These are phyloP conservation scores for Grigorovia transvaalensis DNA, from an alignment of 805 yeast species.

Conservation along the genomic window DNA sequence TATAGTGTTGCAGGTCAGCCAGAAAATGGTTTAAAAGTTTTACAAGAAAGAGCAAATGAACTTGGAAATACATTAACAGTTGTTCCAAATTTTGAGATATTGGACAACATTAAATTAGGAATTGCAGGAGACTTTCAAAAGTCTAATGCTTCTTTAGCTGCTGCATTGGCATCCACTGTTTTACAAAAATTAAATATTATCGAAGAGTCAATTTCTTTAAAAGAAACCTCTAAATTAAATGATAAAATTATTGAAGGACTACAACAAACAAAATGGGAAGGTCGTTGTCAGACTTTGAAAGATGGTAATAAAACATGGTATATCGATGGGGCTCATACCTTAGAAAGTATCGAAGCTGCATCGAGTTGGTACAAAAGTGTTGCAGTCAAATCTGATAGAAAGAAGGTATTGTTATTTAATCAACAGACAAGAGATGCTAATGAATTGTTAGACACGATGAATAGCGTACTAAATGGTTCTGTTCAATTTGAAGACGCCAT, in stretches of 20 bases:
- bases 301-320: conserved; percentile 54
- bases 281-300: conserved; percentile 71
- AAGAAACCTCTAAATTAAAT: conserved; percentile 30
- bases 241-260: conserved; percentile 48
- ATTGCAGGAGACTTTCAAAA: conserved; percentile 78
- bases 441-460: conserved; percentile 37
- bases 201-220: conserved; percentile 12
- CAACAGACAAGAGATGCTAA: conserved; percentile 89
- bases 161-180: conserved; percentile 55
- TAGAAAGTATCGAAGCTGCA: conserved; percentile 77
- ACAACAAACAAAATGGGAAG: conserved; percentile 76
- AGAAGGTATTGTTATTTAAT: conserved; percentile 65
- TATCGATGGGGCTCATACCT: conserved; percentile 93
- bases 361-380: conserved; percentile 58
- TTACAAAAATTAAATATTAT: conserved; percentile 39
- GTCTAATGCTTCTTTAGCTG: conserved; percentile 81
- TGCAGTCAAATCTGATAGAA: conserved; percentile 9
- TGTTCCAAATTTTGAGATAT: conserved; percentile 37
- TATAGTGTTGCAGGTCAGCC: conserved; percentile 53
- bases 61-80: conserved; percentile 40
- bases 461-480: conserved; percentile 2
- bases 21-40: conserved; percentile 42
- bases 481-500: conserved; percentile 62
- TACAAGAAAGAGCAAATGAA: conserved; percentile 62
- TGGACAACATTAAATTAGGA: conserved; percentile 42